Percentiles rank a stretch among this genome's conserved stretches.
Evolutionary conservation across 768 basidiomycete genomes (phyloP).

Genomic region (Mycena chlorophos): DNA sequence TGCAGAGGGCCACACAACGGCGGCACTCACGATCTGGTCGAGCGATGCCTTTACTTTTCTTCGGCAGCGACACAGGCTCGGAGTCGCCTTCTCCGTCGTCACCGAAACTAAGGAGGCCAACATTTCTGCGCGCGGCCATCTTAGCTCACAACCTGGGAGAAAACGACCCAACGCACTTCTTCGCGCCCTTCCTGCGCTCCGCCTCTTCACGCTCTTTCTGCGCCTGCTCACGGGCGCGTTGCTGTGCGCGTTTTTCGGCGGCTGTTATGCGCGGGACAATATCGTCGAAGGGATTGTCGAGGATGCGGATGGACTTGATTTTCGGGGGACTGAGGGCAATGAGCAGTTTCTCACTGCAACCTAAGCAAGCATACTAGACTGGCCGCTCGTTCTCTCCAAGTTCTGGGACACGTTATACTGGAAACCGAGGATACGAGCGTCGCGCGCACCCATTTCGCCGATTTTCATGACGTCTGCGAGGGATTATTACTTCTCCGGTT

Average conservation of each 20-base stretch:
- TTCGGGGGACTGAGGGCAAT: constrained; percentile 71
- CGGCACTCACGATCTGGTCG: constrained; percentile 77
- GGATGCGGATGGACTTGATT: constrained; percentile 79
- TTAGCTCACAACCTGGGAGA: neutral
- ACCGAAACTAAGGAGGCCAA: constrained; percentile 86
- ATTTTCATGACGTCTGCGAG: constrained; percentile 84
- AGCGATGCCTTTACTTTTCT: constrained; percentile 82
- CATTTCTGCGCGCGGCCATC: constrained; percentile 57
- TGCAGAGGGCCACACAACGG: neutral
- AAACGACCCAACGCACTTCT: constrained; percentile 62
- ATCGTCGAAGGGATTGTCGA: constrained; percentile 94
- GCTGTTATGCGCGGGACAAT: constrained; percentile 96
- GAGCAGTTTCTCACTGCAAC: constrained; percentile 3
- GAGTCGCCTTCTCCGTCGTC: constrained; percentile 67
- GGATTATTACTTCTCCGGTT: neutral
- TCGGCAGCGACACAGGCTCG: constrained; percentile 57
- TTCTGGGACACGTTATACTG: constrained; percentile 44
- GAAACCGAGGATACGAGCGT: neutral
- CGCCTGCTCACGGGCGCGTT: constrained; percentile 72
- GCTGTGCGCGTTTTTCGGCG: constrained; percentile 84
- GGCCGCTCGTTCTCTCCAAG: constrained; percentile 74
- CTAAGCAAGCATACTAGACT: constrained; percentile 61
- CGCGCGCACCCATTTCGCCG: constrained; percentile 73
- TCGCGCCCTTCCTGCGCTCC: constrained; percentile 71
- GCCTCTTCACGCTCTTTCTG: constrained; percentile 79